A percentile compares a stretch with the other conserved stretches of the same genome.
Evolutionary conservation across 768 basidiomycete genomes (phyloP).

Genomic region (Pleurotus ostreatus): DNA sequence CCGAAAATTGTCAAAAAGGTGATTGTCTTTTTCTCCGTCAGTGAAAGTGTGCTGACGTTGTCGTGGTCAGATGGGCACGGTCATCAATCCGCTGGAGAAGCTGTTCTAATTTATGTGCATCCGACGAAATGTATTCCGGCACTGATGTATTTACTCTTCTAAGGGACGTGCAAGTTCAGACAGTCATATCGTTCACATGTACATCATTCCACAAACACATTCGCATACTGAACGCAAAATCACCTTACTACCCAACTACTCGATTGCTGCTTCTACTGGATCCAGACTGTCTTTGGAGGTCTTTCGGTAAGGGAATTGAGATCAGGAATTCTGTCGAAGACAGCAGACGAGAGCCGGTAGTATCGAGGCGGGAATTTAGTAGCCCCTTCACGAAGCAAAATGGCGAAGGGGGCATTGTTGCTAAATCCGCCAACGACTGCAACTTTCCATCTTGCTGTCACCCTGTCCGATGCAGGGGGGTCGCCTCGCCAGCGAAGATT

Average conservation of each 20-base stretch:
- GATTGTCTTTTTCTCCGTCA: conserved; percentile 4
- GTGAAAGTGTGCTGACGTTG: conserved; percentile 4
- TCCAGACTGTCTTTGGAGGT: no score
- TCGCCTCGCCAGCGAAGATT: background rate
- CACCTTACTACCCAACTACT: no score
- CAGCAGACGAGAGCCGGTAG: background rate
- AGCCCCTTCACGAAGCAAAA: background rate
- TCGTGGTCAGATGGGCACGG: conserved; percentile 52
- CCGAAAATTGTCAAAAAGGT: conserved; percentile 87
- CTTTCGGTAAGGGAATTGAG: no score
- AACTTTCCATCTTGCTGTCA: background rate
- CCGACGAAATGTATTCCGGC: no score
- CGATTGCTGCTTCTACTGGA: no score
- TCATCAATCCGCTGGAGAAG: conserved; percentile 69
- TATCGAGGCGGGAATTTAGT: background rate
- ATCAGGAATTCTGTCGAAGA: background rate
- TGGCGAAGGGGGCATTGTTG: background rate
- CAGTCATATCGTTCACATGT: no score
- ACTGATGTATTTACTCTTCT: no score
- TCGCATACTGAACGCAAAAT: no score
- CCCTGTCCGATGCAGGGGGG: background rate
- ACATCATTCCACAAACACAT: no score
- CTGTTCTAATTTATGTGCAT: conserved; percentile 14
- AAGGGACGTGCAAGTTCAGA: no score
- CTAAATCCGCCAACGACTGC: background rate